phyloP scores from a whole-genome alignment of 1,139 yeast genomes.

The Yamadazyma membranifaciens region DNA sequence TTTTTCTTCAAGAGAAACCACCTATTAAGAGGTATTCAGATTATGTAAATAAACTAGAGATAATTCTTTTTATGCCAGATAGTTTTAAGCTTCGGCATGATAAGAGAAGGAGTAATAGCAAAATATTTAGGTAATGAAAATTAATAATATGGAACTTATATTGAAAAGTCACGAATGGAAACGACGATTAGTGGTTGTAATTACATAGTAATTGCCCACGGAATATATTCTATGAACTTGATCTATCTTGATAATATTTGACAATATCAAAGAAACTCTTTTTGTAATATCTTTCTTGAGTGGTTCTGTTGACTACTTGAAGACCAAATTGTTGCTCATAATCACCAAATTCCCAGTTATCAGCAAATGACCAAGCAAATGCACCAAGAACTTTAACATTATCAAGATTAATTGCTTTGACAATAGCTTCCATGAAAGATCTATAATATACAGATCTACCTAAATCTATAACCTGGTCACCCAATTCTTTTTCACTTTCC shows the following conservation, averaged over 20 bases:
- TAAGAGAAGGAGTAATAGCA: too few species aligned
- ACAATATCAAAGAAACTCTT: slow-evolving; percentile 29
- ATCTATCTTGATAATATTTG: slow-evolving; percentile 18
- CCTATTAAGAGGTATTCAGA: too few species aligned
- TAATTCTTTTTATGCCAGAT: too few species aligned
- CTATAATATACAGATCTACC: slow-evolving; percentile 29
- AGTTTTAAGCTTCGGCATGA: too few species aligned
- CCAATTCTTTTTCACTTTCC: slow-evolving; percentile 24
- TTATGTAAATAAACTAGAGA: too few species aligned
- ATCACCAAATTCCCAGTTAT: slow-evolving; percentile 29
- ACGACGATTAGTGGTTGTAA: too few species aligned
- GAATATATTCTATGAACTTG: not conserved
- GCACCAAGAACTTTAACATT: slow-evolving; percentile 29
- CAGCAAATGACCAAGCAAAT: slow-evolving; percentile 34
- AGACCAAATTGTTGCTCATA: slow-evolving; percentile 31
- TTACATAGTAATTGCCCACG: too few species aligned
- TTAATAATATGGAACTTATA: too few species aligned
- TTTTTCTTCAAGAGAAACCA: too few species aligned
- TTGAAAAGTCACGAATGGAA: too few species aligned
- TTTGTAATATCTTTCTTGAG: slow-evolving; percentile 28
- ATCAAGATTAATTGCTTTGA: slow-evolving; percentile 24
- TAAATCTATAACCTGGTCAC: slow-evolving; percentile 27
- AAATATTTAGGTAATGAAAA: too few species aligned
- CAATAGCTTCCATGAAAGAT: slow-evolving; percentile 25
- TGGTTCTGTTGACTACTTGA: slow-evolving; percentile 32